Percentiles rank a stretch among this genome's conserved stretches.
phyloP scores from a whole-genome alignment of 495 filamentous ascomycete genomes.

The Podospora pseudocomata region DNA sequence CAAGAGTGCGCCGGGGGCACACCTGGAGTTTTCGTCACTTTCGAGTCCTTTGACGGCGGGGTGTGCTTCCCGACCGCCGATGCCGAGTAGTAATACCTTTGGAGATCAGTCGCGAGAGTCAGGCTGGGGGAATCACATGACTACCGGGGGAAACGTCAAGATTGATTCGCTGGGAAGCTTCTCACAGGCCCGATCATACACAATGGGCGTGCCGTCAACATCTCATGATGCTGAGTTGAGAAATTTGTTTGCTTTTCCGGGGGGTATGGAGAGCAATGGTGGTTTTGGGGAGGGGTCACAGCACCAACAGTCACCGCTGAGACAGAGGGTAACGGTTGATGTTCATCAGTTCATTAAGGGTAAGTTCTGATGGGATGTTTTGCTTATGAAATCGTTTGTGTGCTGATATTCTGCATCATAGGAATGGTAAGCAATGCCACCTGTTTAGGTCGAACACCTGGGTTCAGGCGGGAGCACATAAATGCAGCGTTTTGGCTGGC shows the following conservation, averaged over 20 bases:
- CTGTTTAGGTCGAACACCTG: conserved; percentile 61
- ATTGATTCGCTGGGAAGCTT: conserved; percentile 1
- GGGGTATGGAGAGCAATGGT: background rate
- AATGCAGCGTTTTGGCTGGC: conserved; percentile 51
- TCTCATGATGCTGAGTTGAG: background rate
- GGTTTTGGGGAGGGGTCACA: background rate
- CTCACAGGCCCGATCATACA: background rate
- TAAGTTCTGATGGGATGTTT: conserved; percentile 7
- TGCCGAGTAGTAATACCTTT: background rate
- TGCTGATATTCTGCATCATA: conserved; percentile 2
- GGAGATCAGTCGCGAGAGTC: no score
- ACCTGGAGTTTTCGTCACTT: background rate
- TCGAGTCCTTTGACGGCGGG: background rate
- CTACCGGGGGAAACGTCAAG: background rate
- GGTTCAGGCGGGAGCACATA: conserved; percentile 57
- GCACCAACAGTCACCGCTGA: background rate
- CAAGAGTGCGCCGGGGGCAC: background rate
- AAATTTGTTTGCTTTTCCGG: conserved; percentile 9
- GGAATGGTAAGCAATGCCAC: conserved; percentile 37
- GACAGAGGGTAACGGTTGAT: conserved; percentile 28
- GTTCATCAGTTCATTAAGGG: conserved; percentile 27
- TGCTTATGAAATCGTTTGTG: background rate
- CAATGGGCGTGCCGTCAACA: background rate
- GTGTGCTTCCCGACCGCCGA: background rate
- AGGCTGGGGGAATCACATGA: no score